These are phyloP conservation scores for Metschnikowia arizonensis DNA, from an alignment of 805 yeast genomes.

Conservation along the genomic window DNA sequence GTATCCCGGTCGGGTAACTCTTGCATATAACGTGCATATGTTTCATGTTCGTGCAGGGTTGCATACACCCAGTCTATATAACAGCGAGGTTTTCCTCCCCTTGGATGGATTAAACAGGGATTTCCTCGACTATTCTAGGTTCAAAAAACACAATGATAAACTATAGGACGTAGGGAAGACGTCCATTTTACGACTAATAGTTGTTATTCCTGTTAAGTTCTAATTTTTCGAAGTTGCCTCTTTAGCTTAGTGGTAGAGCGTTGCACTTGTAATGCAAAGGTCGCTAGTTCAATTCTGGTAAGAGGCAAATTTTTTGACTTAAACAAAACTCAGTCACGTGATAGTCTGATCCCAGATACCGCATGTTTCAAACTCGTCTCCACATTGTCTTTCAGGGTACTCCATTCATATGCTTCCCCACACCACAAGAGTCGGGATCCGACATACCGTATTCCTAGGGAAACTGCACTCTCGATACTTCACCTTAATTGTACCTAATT, in stretches of 20 bases:
- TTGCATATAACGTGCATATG: too few relatives aligned
- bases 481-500: conserved; percentile 3
- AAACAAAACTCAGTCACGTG: not conserved
- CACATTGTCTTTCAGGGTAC: not conserved
- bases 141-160: too few relatives aligned
- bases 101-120: too few relatives aligned
- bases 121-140: too few relatives aligned
- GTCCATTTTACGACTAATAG: too few relatives aligned
- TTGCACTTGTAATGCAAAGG: conserved; percentile 99
- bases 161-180: too few relatives aligned
- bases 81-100: too few relatives aligned
- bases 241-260: conserved; percentile 99
- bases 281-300: conserved; percentile 58
- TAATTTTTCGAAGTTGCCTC: conserved; percentile 57
- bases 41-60: too few relatives aligned
- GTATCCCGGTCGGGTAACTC: too few relatives aligned
- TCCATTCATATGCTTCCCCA: not conserved
- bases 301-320: conserved; percentile 21
- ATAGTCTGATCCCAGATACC: not conserved
- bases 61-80: too few relatives aligned
- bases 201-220: too few relatives aligned
- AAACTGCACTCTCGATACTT: not conserved
- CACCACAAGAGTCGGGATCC: not conserved
- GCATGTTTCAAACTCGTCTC: not conserved
- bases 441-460: not conserved